Evolutionary conservation across 2,329 filamentous ascomycete species (phyloP).

Genomic region (Shiraia sp.): DNA sequence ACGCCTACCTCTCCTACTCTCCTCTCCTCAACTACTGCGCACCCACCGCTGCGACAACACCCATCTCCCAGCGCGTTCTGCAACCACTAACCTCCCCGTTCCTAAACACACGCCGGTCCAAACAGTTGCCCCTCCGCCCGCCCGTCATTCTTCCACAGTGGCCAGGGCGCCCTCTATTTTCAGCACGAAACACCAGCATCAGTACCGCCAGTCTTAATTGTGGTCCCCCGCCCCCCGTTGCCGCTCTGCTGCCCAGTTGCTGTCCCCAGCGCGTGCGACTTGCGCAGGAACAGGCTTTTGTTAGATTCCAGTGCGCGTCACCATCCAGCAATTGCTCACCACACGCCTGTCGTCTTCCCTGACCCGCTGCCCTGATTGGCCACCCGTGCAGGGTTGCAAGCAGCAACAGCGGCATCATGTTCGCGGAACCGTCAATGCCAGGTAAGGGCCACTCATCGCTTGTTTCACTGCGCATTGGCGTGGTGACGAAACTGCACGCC

Average conservation of each 20-base stretch:
- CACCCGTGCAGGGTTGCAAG: conserved; percentile 32
- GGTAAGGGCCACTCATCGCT: conserved; percentile 41
- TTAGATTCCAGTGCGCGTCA: conserved; percentile 25
- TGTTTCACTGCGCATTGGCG: conserved; percentile 37
- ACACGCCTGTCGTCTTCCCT: conserved; percentile 23
- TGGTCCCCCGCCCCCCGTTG: too few species aligned
- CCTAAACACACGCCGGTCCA: conserved; percentile 11
- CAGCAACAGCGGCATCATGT: conserved; percentile 45
- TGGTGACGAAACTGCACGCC: conserved; percentile 34
- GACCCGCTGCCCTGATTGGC: conserved; percentile 39
- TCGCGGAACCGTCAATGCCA: conserved; percentile 48
- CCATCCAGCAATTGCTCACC: conserved; percentile 19
- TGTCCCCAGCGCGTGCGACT: conserved; percentile 9
- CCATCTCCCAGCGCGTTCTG: background rate
- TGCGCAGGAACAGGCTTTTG: conserved; percentile 19
- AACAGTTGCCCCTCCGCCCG: conserved; percentile 1
- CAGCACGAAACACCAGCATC: conserved; percentile 31
- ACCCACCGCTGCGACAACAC: background rate
- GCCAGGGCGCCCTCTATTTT: conserved; percentile 22
- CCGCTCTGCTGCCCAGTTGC: conserved; percentile 17
- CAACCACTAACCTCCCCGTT: background rate
- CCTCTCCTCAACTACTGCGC: conserved; percentile 8
- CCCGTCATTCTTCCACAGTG: conserved; percentile 16
- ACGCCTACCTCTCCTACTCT: too few species aligned
- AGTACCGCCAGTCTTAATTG: conserved; percentile 39